Evolutionary conservation across 257 asterid genomes (phyloP).

Genomic region (Nyctanthes arbortristis): DNA sequence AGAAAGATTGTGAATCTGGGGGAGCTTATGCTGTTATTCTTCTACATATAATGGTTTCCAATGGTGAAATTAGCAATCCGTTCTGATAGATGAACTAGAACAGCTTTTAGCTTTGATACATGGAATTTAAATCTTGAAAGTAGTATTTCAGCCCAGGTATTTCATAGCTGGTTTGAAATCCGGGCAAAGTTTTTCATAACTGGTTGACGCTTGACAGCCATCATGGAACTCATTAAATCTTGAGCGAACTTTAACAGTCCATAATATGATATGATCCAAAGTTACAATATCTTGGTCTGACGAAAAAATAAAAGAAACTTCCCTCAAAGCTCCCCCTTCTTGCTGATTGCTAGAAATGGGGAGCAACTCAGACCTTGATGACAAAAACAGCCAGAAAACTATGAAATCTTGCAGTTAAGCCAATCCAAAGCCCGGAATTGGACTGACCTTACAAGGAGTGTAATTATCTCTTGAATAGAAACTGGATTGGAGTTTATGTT

Average conservation of each 20-base stretch:
- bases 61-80: not conserved
- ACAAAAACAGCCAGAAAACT: not conserved
- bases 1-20: too few relatives aligned
- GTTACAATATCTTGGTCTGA: not conserved
- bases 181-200: too few relatives aligned
- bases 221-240: not conserved
- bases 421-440: not conserved
- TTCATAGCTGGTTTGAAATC: not conserved
- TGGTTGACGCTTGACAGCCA: too few relatives aligned
- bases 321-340: not conserved
- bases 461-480: not conserved
- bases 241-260: not conserved
- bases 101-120: not conserved
- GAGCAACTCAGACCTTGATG: not conserved
- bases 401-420: not conserved
- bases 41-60: not conserved
- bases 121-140: not conserved
- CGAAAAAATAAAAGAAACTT: not conserved
- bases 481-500: not conserved
- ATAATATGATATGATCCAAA: not conserved
- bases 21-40: too few relatives aligned
- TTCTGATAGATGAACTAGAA: not conserved
- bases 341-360: not conserved
- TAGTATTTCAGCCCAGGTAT: not conserved
- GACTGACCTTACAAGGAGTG: not conserved